Evolutionary conservation across 805 yeast genomes (phyloP).

Genomic region (Tetrapisispora nanseiensis): DNA sequence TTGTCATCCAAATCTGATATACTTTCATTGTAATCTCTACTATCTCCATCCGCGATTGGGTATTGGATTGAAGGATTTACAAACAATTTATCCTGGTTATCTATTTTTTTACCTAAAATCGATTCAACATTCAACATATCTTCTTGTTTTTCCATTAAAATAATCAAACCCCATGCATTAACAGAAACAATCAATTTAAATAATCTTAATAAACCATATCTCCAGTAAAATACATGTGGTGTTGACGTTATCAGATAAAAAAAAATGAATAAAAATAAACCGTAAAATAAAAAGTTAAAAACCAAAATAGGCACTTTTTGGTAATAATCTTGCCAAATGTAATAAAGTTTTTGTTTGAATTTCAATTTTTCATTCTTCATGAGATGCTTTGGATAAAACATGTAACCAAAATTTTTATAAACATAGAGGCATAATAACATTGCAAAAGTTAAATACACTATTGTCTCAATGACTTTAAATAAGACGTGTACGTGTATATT

Average conservation of each 20-base stretch:
- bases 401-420: conserved; percentile 20
- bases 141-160: conserved; percentile 23
- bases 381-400: conserved; percentile 14
- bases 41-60: not conserved
- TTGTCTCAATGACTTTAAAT: conserved; percentile 6
- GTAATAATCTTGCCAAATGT: conserved; percentile 22
- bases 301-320: conserved; percentile 21
- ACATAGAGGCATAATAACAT: conserved; percentile 13
- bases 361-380: conserved; percentile 2
- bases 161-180: conserved; percentile 28
- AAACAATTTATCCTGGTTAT: conserved; percentile 22
- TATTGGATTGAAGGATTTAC: conserved; percentile 18
- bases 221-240: conserved; percentile 14
- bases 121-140: conserved; percentile 19
- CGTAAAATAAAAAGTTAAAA: conserved; percentile 15
- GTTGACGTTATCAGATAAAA: conserved; percentile 10
- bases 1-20: not conserved
- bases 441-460: conserved; percentile 12
- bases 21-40: not conserved
- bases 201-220: conserved; percentile 15
- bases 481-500: not conserved
- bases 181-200: conserved; percentile 22
- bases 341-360: conserved; percentile 5
- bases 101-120: conserved; percentile 25
- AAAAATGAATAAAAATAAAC: conserved; percentile 10